Percentiles rank a stretch among this genome's conserved stretches.
Conservation (phyloP, 2,329 filamentous ascomycete genomes). For the Rachicladosporium sp. region DNA sequence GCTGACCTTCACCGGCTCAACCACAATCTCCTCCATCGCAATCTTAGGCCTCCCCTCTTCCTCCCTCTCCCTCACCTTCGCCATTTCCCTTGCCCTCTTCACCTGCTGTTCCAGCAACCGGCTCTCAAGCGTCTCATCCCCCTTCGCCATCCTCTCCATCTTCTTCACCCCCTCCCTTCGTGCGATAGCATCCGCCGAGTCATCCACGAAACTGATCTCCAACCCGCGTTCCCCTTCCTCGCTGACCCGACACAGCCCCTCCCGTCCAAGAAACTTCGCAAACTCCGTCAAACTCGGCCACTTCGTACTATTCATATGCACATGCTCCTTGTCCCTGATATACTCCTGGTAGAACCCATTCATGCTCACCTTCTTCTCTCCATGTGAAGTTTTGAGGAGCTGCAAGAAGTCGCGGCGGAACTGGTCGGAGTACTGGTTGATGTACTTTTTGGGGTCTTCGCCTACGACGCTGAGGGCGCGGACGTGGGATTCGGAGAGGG, state of each 20-base stretch:
- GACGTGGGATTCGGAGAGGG: slow-evolving; percentile 72
- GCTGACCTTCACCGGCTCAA: slow-evolving; percentile 23
- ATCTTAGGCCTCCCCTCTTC: slow-evolving; percentile 7
- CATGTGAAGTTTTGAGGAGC: slow-evolving; percentile 69
- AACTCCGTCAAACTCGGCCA: slow-evolving; percentile 86
- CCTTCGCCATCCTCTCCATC: slow-evolving; percentile 78
- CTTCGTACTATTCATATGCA: slow-evolving; percentile 88
- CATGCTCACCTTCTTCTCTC: slow-evolving; percentile 76
- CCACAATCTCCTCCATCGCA: too few relatives aligned
- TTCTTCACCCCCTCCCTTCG: slow-evolving; percentile 68
- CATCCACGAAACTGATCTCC: slow-evolving; percentile 83
- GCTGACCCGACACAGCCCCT: slow-evolving; percentile 69
- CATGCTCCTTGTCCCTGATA: slow-evolving; percentile 73
- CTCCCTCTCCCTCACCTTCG: slow-evolving; percentile 11
- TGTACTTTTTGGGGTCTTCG: slow-evolving; percentile 72
- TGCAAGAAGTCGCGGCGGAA: slow-evolving; percentile 71
- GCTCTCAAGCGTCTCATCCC: slow-evolving; percentile 82
- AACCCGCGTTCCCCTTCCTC: slow-evolving; percentile 83
- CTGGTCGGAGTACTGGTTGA: slow-evolving; percentile 68
- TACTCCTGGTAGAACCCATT: slow-evolving; percentile 96
- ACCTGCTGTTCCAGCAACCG: slow-evolving; percentile 75
- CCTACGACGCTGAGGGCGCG: slow-evolving; percentile 82
- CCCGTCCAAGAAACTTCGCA: slow-evolving; percentile 70
- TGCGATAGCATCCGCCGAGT: slow-evolving; percentile 71
- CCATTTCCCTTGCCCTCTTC: slow-evolving; percentile 50